Evolutionary conservation across 441 rosid species (phyloP), one percentile per base, ranked within the genome.

Genomic region (Raphanus hybrid): DNA sequence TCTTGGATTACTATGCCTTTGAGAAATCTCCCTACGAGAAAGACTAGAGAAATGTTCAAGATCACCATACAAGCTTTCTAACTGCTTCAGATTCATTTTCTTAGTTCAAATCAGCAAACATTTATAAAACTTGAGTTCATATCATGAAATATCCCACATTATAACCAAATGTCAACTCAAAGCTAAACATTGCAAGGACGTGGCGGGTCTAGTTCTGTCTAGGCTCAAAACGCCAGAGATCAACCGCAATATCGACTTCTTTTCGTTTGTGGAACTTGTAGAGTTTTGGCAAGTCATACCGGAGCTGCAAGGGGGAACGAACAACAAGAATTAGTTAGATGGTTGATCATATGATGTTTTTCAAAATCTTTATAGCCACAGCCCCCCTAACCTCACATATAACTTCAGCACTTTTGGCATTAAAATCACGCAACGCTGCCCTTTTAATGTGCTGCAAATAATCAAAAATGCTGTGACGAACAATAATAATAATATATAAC

Each of bases 191-290:
- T 29, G 34, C 34, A 29, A 3, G 34, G 5, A 3, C 34, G 34
- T 29, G 34, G 4, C 34, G 34, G 34, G 34, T 29, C 5, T 29
- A 29, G 34, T 29, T 29, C 34, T 29, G 34, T 29, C 34, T 29
- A 29, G 99, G 99, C 27, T 80, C 95, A 80, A 95, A 93, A 50
- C 98, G 94, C 99, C 99, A 95, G 34, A 95, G 98, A 85, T 95
- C 98, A 45, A 95, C 99, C 0, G 95, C 93, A 29, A 95, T 81
- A 84, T 93, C 95, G 9, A 90, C 92, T 86, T 91, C 97, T 77
- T 81, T 91, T 78, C 88, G 88, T 86, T 89, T 89, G 82, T 93
- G 99, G 81, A 91, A 91, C 82, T 88, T 93, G 90, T 91, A 95
- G 18, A 90, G 83, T 74, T 87, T 89, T 1, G 97, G 97, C 37